A percentile compares a stretch with the other conserved stretches of the same genome.
Evolutionary conservation across 192 early-diverging fungal genomes (phyloP).

Genomic region (Phycomyces blakesleeanus): DNA sequence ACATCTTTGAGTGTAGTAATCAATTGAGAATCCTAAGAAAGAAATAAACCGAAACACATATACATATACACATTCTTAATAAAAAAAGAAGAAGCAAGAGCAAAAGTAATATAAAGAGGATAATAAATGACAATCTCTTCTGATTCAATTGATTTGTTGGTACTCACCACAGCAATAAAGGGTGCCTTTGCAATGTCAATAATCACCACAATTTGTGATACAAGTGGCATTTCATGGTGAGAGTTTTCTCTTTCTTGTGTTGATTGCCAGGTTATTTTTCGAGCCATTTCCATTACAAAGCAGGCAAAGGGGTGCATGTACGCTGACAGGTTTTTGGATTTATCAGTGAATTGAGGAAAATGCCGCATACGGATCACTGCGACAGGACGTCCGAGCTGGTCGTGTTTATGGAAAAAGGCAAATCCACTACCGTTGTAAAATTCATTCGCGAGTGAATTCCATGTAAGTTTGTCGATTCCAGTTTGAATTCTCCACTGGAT

Average conservation of each 20-base stretch:
- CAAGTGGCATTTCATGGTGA: conserved; percentile 3
- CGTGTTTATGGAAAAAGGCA: conserved; percentile 39
- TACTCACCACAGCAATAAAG: conserved; percentile 13
- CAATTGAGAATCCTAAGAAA: conserved; percentile 17
- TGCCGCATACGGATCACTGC: conserved; percentile 35
- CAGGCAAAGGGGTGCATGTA: conserved; percentile 37
- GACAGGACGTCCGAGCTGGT: conserved; percentile 34
- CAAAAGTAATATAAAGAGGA: too few relatives aligned
- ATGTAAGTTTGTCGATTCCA: conserved; percentile 17
- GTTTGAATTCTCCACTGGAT: conserved; percentile 38
- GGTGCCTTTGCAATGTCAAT: conserved; percentile 29
- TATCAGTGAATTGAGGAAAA: conserved; percentile 25
- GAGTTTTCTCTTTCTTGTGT: conserved; percentile 24
- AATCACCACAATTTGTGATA: conserved; percentile 28
- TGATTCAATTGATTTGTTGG: too few relatives aligned
- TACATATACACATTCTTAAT: too few relatives aligned
- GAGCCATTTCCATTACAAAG: conserved; percentile 38
- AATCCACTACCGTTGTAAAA: conserved; percentile 29
- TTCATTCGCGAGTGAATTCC: conserved; percentile 14
- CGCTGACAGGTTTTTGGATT: conserved; percentile 8
- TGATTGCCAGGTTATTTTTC: conserved; percentile 35
- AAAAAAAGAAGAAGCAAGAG: too few relatives aligned
- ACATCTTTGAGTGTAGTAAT: conserved; percentile 18
- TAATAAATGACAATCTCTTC: too few relatives aligned
- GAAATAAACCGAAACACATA: too few relatives aligned